A percentile compares a stretch with the other conserved stretches of the same genome.
Evolutionary conservation across 352 stramenopile species (phyloP).

Genomic region (Globisporangium canariense): DNA sequence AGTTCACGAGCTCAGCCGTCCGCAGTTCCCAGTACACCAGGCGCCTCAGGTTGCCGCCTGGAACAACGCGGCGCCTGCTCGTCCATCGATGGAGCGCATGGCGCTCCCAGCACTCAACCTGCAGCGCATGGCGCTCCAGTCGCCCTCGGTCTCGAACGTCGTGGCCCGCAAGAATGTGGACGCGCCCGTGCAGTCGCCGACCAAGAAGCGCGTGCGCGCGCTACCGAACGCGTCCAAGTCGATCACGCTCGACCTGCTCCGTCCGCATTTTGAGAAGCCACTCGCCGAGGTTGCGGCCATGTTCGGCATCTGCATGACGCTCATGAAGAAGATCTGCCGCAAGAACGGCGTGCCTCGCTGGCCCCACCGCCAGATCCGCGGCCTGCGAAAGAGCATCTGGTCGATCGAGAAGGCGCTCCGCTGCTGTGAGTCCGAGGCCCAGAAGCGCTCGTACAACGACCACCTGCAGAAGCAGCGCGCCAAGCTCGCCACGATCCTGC

Average conservation of each 20-base stretch:
- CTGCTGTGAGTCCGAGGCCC: conserved; percentile 57
- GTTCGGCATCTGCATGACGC: conserved; percentile 81
- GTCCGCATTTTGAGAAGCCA: conserved; percentile 74
- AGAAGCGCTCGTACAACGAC: conserved; percentile 66
- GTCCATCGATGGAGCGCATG: conserved; percentile 36
- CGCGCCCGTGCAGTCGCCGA: conserved; percentile 28
- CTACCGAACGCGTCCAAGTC: conserved; percentile 77
- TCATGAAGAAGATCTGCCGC: conserved; percentile 86
- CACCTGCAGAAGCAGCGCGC: conserved; percentile 70
- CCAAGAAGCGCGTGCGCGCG: conserved; percentile 68
- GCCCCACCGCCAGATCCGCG: conserved; percentile 72
- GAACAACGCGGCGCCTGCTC: neutral
- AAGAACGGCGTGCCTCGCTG: conserved; percentile 73
- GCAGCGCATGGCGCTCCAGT: conserved; percentile 19
- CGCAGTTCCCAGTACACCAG: neutral
- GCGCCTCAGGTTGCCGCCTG: neutral
- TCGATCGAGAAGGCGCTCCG: conserved; percentile 76
- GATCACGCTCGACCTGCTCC: conserved; percentile 70
- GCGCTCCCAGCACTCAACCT: conserved; percentile 29
- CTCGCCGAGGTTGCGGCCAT: conserved; percentile 66
- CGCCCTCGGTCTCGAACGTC: conserved; percentile 14
- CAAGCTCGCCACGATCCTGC: conserved; percentile 68
- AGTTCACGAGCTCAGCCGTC: conserved; percentile 4
- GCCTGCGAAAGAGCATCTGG: conserved; percentile 73
- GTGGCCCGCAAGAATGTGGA: conserved; percentile 8